A percentile compares a stretch with the other conserved stretches of the same genome.
These are phyloP conservation scores for Trapa bicornis DNA, from an alignment of 345 rosid species.

Conservation along the genomic window DNA sequence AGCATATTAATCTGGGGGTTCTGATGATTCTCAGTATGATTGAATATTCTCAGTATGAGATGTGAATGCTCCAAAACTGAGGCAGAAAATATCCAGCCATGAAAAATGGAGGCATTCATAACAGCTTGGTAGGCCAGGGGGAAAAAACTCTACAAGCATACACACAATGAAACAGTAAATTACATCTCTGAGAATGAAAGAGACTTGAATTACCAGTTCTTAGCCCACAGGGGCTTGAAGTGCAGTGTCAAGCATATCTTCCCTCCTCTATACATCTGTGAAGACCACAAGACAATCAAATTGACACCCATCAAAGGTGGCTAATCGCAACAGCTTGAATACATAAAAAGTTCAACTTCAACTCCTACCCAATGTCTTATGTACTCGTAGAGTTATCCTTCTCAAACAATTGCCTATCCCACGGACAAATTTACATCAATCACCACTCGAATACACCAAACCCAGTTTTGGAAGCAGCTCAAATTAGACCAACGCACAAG, in stretches of 20 bases:
- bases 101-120: too few relatives aligned
- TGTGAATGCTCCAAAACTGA: too few relatives aligned
- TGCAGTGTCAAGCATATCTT: slow-evolving; percentile 96
- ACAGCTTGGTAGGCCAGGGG: background rate
- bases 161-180: background rate
- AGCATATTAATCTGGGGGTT: too few relatives aligned
- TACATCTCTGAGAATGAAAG: background rate
- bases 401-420: background rate
- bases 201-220: slow-evolving; percentile 50
- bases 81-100: too few relatives aligned
- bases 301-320: background rate
- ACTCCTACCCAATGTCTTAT: background rate
- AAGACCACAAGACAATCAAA: background rate
- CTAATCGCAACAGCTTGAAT: background rate
- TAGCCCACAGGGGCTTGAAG: slow-evolving; percentile 99
- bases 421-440: too few relatives aligned
- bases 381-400: background rate
- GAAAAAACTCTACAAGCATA: background rate
- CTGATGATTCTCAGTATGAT: too few relatives aligned
- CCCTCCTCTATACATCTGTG: slow-evolving; percentile 96
- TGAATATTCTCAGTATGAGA: too few relatives aligned
- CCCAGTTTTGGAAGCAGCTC: too few relatives aligned
- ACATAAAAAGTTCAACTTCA: background rate
- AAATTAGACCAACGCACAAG: too few relatives aligned
- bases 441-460: too few relatives aligned